A percentile compares a stretch with the other conserved stretches of the same genome.
These are phyloP conservation scores for Ophiostoma himal-ulmi DNA, from an alignment of 2,329 filamentous ascomycete species.

Conservation along the genomic window DNA sequence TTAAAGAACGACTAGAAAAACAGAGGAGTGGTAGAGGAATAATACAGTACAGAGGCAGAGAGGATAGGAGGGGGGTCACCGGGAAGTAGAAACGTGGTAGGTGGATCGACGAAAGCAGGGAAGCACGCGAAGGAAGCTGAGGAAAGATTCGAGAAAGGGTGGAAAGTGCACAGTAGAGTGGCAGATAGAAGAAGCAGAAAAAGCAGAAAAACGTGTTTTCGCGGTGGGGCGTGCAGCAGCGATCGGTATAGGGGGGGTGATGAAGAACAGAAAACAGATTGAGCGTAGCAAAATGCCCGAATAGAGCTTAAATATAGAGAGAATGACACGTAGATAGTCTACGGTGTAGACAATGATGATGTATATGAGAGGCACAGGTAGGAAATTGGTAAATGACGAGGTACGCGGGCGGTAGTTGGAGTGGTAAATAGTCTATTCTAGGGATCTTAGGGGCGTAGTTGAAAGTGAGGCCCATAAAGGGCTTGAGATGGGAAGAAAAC, in stretches of 20 bases:
- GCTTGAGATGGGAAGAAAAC: not conserved
- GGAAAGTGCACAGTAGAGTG: not conserved
- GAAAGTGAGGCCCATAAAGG: not conserved
- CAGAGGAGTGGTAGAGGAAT: too few species aligned
- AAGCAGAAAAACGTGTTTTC: constrained; percentile 20
- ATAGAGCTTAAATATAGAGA: constrained; percentile 9
- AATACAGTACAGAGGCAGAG: not conserved
- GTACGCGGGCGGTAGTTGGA: not conserved
- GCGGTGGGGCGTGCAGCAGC: constrained; percentile 17
- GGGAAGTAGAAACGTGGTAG: constrained; percentile 22
- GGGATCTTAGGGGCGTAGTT: not conserved
- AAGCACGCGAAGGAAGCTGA: constrained; percentile 20
- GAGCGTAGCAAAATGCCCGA: constrained; percentile 19
- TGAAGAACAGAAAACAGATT: constrained; percentile 8
- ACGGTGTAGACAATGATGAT: not conserved
- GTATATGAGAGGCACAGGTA: not conserved
- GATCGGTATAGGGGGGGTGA: constrained; percentile 20
- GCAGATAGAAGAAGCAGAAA: not conserved
- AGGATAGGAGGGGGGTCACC: constrained; percentile 9
- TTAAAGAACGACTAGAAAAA: not conserved
- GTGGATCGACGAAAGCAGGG: constrained; percentile 21
- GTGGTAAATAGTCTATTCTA: not conserved
- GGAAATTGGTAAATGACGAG: not conserved
- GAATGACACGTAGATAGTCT: not conserved
- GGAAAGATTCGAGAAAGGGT: constrained; percentile 7